phyloP scores from a whole-genome alignment of 331 rosid species.

The Erythrophleum ivorense region DNA sequence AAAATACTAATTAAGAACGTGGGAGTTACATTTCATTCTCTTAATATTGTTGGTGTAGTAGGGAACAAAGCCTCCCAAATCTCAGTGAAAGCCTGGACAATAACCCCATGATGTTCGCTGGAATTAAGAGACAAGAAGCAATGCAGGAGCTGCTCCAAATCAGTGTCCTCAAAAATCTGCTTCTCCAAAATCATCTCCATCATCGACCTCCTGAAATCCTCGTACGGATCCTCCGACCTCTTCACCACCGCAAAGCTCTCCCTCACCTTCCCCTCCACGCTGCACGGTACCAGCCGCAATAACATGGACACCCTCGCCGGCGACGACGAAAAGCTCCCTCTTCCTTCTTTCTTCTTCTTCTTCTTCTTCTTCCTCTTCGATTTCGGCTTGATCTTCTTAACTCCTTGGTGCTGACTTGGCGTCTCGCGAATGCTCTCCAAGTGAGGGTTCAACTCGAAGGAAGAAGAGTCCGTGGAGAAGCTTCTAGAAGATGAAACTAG shows the following conservation, averaged over 20 bases:
- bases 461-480: slow-evolving; percentile 52
- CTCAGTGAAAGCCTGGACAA: slow-evolving; percentile 66
- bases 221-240: slow-evolving; percentile 73
- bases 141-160: slow-evolving; percentile 70
- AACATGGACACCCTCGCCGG: slow-evolving; percentile 73
- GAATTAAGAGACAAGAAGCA: slow-evolving; percentile 69
- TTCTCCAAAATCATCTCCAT: slow-evolving; percentile 82
- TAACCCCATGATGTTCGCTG: slow-evolving; percentile 48
- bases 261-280: slow-evolving; percentile 63
- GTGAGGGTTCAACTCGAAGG: slow-evolving; percentile 35
- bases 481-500: slow-evolving; percentile 63
- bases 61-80: slow-evolving; percentile 49
- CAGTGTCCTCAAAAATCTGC: slow-evolving; percentile 58
- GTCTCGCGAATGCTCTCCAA: slow-evolving; percentile 12
- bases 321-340: slow-evolving; percentile 28
- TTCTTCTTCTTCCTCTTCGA: not conserved
- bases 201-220: slow-evolving; percentile 78
- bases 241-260: slow-evolving; percentile 84
- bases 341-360: not conserved
- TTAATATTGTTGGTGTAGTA: not conserved
- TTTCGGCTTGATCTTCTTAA: slow-evolving; percentile 21
- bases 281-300: slow-evolving; percentile 61
- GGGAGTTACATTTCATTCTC: slow-evolving; percentile 4
- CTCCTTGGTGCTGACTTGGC: not conserved
- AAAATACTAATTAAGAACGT: not conserved